Evolutionary conservation across 2,329 filamentous ascomycete genomes (phyloP).

Genomic region (Fusarium dlaminii): DNA sequence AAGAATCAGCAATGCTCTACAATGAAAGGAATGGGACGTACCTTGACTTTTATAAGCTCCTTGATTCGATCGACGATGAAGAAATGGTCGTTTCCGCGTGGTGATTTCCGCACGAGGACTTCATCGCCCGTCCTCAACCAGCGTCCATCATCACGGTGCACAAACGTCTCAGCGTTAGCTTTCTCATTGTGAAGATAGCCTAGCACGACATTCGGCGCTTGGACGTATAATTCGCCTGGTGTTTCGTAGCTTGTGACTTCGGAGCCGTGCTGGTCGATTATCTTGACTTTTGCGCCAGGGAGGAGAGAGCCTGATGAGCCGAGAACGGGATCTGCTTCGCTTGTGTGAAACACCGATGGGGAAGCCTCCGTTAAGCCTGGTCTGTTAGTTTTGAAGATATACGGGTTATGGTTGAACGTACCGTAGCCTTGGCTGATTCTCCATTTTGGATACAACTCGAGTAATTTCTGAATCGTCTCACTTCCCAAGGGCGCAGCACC

Average conservation of each 20-base stretch:
- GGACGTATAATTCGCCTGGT: conserved; percentile 83
- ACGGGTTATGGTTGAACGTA: conserved; percentile 38
- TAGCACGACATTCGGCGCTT: conserved; percentile 78
- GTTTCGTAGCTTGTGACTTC: conserved; percentile 75
- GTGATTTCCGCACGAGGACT: conserved; percentile 71
- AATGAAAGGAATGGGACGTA: conserved; percentile 44
- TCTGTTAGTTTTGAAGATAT: neutral
- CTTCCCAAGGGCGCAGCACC: conserved; percentile 75
- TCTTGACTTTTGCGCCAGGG: conserved; percentile 69
- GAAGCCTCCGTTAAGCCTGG: conserved; percentile 76
- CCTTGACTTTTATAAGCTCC: conserved; percentile 82
- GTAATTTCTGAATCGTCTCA: conserved; percentile 72
- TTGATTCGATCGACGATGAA: conserved; percentile 81
- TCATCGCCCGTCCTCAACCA: conserved; percentile 91
- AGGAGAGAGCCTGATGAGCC: conserved; percentile 77
- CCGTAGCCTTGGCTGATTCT: conserved; percentile 77
- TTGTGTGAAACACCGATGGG: conserved; percentile 70
- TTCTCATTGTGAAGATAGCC: conserved; percentile 89
- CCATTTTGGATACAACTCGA: conserved; percentile 71
- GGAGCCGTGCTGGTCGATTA: conserved; percentile 71
- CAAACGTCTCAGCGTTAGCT: conserved; percentile 82
- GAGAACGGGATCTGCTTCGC: conserved; percentile 67
- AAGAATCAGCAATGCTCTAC: neutral
- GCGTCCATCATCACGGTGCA: conserved; percentile 64
- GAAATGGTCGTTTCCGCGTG: conserved; percentile 78